These are phyloP conservation scores for Hyphodiscus sp. DNA, from an alignment of 2,329 filamentous ascomycete genomes.

Conservation along the genomic window DNA sequence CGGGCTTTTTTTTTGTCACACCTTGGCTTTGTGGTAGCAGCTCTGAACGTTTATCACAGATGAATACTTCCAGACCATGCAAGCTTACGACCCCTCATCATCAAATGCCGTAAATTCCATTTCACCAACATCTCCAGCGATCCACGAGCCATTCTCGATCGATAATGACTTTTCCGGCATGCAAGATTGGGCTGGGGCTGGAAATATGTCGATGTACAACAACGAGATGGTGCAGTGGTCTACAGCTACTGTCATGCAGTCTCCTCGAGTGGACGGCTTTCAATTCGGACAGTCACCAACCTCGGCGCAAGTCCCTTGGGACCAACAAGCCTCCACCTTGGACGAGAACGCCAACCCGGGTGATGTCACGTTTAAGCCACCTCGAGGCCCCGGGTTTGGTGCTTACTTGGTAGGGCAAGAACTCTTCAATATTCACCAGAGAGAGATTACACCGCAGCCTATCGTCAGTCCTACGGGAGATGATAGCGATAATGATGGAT, in stretches of 20 bases:
- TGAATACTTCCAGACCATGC: background rate
- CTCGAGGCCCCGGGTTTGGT: constrained; percentile 50
- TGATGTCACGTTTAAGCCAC: constrained; percentile 44
- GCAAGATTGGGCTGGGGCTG: background rate
- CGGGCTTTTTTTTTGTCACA: background rate
- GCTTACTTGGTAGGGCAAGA: constrained; percentile 61
- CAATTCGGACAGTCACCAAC: constrained; percentile 1
- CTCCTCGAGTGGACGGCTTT: constrained; percentile 2
- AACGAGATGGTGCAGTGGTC: background rate
- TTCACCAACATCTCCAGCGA: background rate
- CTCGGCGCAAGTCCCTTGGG: constrained; percentile 18
- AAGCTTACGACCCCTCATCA: background rate
- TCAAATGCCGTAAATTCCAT: background rate
- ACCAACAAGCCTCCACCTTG: constrained; percentile 13
- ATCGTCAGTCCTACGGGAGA: background rate
- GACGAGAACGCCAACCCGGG: constrained; percentile 10
- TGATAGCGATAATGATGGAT: background rate
- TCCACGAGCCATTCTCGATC: background rate
- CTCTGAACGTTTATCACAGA: background rate
- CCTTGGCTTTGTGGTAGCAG: background rate
- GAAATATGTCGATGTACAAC: background rate
- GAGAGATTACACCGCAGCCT: background rate
- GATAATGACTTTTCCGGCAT: constrained; percentile 1
- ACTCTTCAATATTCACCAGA: constrained; percentile 50
- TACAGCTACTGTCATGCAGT: background rate